Percentiles rank a stretch among this genome's conserved stretches.
Evolutionary conservation across 495 filamentous ascomycete species (phyloP).

Genomic region (Aspergillus coremiiformis): DNA sequence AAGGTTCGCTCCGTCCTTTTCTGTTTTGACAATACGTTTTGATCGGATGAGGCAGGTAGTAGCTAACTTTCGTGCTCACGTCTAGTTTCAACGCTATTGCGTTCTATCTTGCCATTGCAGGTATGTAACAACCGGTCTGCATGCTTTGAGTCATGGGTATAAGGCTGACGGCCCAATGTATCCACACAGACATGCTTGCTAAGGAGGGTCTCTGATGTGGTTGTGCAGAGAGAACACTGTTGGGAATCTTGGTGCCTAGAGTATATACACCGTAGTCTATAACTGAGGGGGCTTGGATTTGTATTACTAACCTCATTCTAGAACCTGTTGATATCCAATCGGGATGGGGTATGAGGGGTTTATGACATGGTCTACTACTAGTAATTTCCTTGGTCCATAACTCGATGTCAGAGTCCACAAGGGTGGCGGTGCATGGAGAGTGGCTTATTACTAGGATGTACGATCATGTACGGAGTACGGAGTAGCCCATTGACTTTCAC

Average conservation of each 20-base stretch:
- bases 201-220: conserved; percentile 30
- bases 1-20: conserved; percentile 42
- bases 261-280: not conserved
- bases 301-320: not conserved
- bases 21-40: not conserved
- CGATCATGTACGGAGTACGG: no score
- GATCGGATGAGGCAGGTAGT: not conserved
- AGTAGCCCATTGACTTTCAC: no score
- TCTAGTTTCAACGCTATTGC: conserved; percentile 87
- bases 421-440: conserved; percentile 16
- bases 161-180: not conserved
- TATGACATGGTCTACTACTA: not conserved
- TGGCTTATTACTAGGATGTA: no score
- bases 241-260: conserved; percentile 20
- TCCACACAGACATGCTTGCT: conserved; percentile 29
- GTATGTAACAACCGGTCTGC: conserved; percentile 33
- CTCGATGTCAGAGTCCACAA: not conserved
- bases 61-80: conserved; percentile 7
- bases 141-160: not conserved
- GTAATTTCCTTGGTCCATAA: not conserved
- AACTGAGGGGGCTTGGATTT: not conserved
- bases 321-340: not conserved
- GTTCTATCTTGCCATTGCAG: conserved; percentile 85
- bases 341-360: not conserved
- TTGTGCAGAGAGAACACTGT: not conserved